Conservation (phyloP, 805 yeast genomes). For the Wickerhamomyces chambardii region DNA sequence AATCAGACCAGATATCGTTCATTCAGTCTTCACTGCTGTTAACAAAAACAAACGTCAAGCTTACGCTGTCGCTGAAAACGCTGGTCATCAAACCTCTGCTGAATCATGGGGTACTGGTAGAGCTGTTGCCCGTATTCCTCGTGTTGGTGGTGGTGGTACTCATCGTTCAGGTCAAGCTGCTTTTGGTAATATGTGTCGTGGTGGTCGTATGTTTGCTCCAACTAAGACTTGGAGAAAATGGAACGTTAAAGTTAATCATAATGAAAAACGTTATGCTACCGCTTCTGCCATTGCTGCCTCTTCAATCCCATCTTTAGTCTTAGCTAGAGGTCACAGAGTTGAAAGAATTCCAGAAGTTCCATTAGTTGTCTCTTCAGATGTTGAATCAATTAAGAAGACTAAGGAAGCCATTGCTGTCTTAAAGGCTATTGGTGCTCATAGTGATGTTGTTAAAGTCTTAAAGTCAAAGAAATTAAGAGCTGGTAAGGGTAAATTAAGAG, state of each 20-base stretch:
- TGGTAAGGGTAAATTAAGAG: conserved; percentile 99
- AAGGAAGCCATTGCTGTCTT: conserved; percentile 97
- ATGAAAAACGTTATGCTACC: conserved; percentile 99
- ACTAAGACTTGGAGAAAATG: conserved; percentile 99
- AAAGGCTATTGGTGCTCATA: conserved; percentile 98
- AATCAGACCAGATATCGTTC: conserved; percentile 99
- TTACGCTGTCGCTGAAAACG: conserved; percentile 98
- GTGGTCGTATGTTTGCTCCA: conserved; percentile 99
- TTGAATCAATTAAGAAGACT: conserved; percentile 92
- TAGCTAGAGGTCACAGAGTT: conserved; percentile 99
- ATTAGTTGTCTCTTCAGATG: conserved; percentile 88
- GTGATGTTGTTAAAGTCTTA: conserved; percentile 96
- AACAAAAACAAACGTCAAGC: conserved; percentile 99
- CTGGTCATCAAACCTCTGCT: conserved; percentile 99
- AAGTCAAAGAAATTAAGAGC: conserved; percentile 99
- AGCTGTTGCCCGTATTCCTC: conserved; percentile 99
- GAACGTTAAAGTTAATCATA: conserved; percentile 99
- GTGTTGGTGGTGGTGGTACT: conserved; percentile 99
- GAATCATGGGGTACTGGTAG: conserved; percentile 99
- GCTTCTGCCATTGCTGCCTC: conserved; percentile 99
- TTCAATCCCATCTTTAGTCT: conserved; percentile 94
- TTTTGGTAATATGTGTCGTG: conserved; percentile 99
- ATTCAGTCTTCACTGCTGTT: conserved; percentile 95
- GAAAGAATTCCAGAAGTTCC: conserved; percentile 98
- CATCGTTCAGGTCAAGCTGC: conserved; percentile 99